These are phyloP conservation scores for Aleurites moluccanus DNA, from an alignment of 441 rosid genomes.

Conservation along the genomic window DNA sequence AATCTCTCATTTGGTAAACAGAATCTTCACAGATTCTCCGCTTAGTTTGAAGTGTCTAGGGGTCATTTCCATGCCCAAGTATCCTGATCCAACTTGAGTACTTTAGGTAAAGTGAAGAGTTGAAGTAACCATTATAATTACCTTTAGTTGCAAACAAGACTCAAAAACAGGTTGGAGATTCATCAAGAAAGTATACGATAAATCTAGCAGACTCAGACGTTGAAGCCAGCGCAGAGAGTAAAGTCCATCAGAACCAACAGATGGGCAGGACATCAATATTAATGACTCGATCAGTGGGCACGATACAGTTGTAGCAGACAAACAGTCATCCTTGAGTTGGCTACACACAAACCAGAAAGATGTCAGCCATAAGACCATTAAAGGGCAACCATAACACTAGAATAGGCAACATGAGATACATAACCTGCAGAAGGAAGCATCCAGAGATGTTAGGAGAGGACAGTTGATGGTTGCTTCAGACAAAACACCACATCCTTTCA, in stretches of 20 bases:
- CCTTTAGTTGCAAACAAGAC: slow-evolving; percentile 64
- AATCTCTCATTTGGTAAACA: not conserved
- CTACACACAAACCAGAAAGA: slow-evolving; percentile 42
- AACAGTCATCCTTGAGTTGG: slow-evolving; percentile 84
- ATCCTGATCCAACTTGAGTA: not conserved
- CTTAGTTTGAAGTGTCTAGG: not conserved
- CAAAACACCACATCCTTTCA: slow-evolving; percentile 93
- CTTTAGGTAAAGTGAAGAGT: not conserved
- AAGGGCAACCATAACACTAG: slow-evolving; percentile 17
- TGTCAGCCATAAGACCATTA: slow-evolving; percentile 19
- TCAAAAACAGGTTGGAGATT: slow-evolving; percentile 81
- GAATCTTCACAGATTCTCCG: not conserved
- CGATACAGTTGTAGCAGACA: slow-evolving; percentile 74
- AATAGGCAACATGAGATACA: not conserved
- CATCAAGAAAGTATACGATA: slow-evolving; percentile 86
- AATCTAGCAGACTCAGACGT: slow-evolving; percentile 68
- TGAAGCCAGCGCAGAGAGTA: slow-evolving; percentile 63
- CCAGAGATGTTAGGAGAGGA: slow-evolving; percentile 82
- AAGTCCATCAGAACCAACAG: slow-evolving; percentile 81
- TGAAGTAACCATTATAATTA: slow-evolving; percentile 1
- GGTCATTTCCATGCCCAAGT: not conserved
- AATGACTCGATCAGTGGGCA: slow-evolving; percentile 85
- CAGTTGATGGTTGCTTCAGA: slow-evolving; percentile 82
- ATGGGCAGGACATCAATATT: slow-evolving; percentile 89
- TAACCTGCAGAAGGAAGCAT: slow-evolving; percentile 98